Conservation (phyloP, 1,284 basidiomycete species). For the Trichosporon sp. region DNA sequence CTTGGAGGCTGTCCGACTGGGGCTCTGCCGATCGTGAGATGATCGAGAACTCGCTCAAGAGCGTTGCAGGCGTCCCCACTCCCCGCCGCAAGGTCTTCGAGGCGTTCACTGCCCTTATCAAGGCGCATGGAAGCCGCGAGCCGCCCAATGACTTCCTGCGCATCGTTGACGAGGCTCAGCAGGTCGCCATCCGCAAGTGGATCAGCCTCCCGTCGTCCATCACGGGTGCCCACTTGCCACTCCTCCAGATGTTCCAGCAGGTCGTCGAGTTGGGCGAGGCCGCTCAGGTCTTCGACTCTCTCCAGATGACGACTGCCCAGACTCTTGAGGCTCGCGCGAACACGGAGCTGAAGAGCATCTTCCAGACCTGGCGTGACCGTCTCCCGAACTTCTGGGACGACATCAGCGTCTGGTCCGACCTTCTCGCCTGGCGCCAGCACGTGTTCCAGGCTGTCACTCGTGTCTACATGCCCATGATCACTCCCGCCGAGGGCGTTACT, state of each 20-base stretch:
- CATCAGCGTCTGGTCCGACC: conserved; percentile 97
- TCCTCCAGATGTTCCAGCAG: conserved; percentile 97
- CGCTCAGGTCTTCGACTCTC: conserved; percentile 85
- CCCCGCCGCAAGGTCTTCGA: conserved; percentile 94
- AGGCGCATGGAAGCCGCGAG: conserved; percentile 52
- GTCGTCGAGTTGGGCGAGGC: conserved; percentile 98
- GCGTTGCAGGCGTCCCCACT: conserved; percentile 78
- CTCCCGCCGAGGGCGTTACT: conserved; percentile 56
- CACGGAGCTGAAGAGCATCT: conserved; percentile 88
- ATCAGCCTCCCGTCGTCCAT: conserved; percentile 77
- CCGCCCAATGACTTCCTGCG: conserved; percentile 66
- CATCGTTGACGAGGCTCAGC: conserved; percentile 93
- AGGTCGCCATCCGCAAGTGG: conserved; percentile 95
- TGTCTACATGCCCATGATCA: conserved; percentile 87
- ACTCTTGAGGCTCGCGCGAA: conserved; percentile 90
- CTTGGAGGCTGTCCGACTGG: conserved; percentile 96
- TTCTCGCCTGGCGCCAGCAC: conserved; percentile 96
- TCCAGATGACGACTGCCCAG: conserved; percentile 77
- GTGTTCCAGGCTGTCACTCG: conserved; percentile 91
- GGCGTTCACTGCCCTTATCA: conserved; percentile 79
- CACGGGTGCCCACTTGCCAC: conserved; percentile 85
- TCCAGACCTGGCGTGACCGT: conserved; percentile 95
- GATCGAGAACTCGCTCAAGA: conserved; percentile 78
- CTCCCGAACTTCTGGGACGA: conserved; percentile 95
- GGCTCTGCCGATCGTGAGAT: conserved; percentile 59